Evolutionary conservation across 2,329 filamentous ascomycete genomes (phyloP).

Genomic region (Domatiomyces globalis): DNA sequence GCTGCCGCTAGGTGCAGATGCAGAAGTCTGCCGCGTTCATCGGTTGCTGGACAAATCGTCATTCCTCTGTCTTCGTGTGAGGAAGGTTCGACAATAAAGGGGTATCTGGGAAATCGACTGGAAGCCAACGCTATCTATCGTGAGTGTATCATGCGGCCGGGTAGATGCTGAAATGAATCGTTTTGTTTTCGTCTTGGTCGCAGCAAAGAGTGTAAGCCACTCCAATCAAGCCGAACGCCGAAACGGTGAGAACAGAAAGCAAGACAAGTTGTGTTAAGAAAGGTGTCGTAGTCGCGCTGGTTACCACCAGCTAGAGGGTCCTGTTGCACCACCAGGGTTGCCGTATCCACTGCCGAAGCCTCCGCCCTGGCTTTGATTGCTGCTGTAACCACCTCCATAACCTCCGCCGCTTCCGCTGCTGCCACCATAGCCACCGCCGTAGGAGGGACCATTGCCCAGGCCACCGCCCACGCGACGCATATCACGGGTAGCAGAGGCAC

Average conservation of each 20-base stretch:
- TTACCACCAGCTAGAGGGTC: conserved; percentile 41
- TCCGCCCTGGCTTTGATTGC: conserved; percentile 20
- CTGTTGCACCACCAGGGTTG: conserved; percentile 36
- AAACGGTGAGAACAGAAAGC: conserved; percentile 19
- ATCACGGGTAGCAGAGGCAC: conserved; percentile 59
- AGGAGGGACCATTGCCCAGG: conserved; percentile 26
- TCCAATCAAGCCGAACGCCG: conserved; percentile 22
- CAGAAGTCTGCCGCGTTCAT: not conserved
- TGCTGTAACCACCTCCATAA: conserved; percentile 14
- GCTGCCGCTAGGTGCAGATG: not conserved
- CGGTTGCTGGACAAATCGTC: conserved; percentile 15
- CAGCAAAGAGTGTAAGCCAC: conserved; percentile 9
- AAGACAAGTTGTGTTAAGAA: conserved; percentile 26
- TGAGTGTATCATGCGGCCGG: conserved; percentile 30
- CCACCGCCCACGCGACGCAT: conserved; percentile 57
- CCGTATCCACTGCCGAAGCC: conserved; percentile 27
- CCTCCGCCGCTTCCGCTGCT: conserved; percentile 19
- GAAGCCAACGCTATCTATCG: conserved; percentile 40
- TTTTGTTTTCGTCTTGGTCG: conserved; percentile 13
- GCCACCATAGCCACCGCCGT: conserved; percentile 20
- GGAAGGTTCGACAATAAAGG: conserved; percentile 29
- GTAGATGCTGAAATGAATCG: conserved; percentile 20
- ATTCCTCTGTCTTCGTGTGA: conserved; percentile 15
- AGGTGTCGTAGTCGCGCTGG: conserved; percentile 28
- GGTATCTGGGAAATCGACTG: conserved; percentile 36